A percentile compares a stretch with the other conserved stretches of the same genome.
Evolutionary conservation across 345 rosid genomes (phyloP).

Genomic region (Hirschfeldia incana): DNA sequence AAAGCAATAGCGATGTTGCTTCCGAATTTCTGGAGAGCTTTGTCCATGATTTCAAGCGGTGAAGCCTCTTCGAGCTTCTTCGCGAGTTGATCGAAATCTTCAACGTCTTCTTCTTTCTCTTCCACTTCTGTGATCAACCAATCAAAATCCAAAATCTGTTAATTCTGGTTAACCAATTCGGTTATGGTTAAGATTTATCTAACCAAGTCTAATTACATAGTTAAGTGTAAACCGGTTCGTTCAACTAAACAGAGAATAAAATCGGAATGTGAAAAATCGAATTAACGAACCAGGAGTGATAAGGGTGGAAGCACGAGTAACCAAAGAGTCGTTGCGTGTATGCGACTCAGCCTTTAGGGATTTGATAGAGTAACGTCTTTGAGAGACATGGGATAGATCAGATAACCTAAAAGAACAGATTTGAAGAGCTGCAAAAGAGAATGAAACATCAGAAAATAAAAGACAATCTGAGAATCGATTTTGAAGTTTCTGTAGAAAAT

Average conservation of each 20-base stretch:
- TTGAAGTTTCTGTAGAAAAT: no score
- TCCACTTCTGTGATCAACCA: slow-evolving; percentile 50
- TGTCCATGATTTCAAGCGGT: slow-evolving; percentile 90
- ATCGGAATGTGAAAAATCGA: not conserved
- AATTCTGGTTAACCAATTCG: no score
- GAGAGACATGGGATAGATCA: slow-evolving; percentile 49
- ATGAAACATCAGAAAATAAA: not conserved
- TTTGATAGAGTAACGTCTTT: slow-evolving; percentile 45
- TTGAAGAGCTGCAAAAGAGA: slow-evolving; percentile 50
- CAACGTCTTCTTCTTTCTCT: slow-evolving; percentile 55
- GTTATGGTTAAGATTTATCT: no score
- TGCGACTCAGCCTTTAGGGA: slow-evolving; percentile 52
- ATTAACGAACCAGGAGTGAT: slow-evolving; percentile 59
- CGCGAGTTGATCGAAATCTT: slow-evolving; percentile 60
- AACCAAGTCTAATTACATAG: not conserved
- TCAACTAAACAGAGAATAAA: not conserved
- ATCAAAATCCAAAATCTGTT: not conserved
- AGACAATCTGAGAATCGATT: not conserved
- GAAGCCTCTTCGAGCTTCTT: slow-evolving; percentile 67
- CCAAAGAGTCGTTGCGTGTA: slow-evolving; percentile 46
- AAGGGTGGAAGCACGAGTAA: slow-evolving; percentile 55
- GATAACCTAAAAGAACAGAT: slow-evolving; percentile 54
- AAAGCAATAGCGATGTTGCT: slow-evolving; percentile 88
- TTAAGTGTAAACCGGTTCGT: not conserved
- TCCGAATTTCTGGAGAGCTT: slow-evolving; percentile 81